Evolutionary conservation across 1,139 yeast species (phyloP).

Genomic region (Kurtzmaniella quercitrusa): DNA sequence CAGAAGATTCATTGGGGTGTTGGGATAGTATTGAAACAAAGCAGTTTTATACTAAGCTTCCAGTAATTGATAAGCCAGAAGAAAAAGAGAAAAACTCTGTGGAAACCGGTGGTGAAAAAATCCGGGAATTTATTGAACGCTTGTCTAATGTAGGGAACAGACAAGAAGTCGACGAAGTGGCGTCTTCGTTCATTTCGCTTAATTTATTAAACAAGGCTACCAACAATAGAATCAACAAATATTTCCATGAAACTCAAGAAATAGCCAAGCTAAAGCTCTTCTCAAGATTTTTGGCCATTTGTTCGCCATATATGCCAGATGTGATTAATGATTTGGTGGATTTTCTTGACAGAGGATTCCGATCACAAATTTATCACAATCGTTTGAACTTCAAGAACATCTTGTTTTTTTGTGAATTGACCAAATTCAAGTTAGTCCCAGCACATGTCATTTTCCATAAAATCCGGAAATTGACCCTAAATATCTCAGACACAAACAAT

Average conservation of each 20-base stretch:
- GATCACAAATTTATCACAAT: constrained; percentile 54
- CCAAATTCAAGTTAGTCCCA: constrained; percentile 76
- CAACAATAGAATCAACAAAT: constrained; percentile 53
- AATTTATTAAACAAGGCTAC: constrained; percentile 72
- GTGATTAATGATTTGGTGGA: constrained; percentile 54
- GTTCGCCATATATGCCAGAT: constrained; percentile 45
- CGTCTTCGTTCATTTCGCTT: constrained; percentile 48
- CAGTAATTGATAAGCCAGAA: constrained; percentile 10
- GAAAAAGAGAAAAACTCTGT: neutral
- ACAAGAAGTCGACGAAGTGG: constrained; percentile 55
- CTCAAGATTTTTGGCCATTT: constrained; percentile 66
- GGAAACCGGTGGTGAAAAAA: constrained; percentile 38
- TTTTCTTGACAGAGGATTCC: constrained; percentile 56
- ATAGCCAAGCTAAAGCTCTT: constrained; percentile 45
- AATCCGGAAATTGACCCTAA: constrained; percentile 52
- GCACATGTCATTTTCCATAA: constrained; percentile 68
- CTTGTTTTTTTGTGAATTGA: constrained; percentile 66
- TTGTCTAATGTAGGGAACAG: constrained; percentile 45
- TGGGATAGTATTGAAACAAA: constrained; percentile 71
- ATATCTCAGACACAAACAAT: constrained; percentile 51
- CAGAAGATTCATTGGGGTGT: constrained; percentile 35
- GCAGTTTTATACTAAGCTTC: constrained; percentile 51
- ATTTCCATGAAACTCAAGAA: constrained; percentile 49
- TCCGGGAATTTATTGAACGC: constrained; percentile 40
- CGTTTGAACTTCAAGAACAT: constrained; percentile 54